Conservation (phyloP, 495 filamentous ascomycete genomes). For the Penicillium samsonianum region DNA sequence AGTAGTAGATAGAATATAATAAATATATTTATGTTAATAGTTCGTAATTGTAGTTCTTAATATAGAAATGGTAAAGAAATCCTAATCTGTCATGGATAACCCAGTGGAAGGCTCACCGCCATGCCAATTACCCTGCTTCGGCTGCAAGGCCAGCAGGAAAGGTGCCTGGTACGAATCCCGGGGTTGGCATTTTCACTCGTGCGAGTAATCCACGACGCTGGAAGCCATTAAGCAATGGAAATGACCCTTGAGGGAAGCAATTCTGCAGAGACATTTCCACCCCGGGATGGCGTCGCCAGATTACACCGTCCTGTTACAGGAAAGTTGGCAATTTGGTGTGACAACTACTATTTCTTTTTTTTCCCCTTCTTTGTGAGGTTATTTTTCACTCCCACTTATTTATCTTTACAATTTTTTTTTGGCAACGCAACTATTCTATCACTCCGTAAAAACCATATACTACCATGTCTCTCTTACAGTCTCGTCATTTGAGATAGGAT, state of each 20-base stretch:
- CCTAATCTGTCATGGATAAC: constrained; percentile 51
- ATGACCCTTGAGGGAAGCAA: constrained; percentile 66
- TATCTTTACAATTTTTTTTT: too few species aligned
- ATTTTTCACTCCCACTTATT: neutral
- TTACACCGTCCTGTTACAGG: constrained; percentile 54
- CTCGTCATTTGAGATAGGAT: too few species aligned
- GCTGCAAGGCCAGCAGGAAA: constrained; percentile 41
- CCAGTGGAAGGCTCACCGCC: constrained; percentile 47
- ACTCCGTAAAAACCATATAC: too few species aligned
- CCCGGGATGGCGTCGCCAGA: constrained; percentile 61
- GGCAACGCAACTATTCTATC: too few species aligned
- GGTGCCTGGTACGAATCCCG: constrained; percentile 64
- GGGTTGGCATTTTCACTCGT: constrained; percentile 58
- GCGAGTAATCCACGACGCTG: constrained; percentile 62
- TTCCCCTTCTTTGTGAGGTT: constrained; percentile 12
- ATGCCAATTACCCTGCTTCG: constrained; percentile 47
- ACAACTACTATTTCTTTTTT: constrained; percentile 32
- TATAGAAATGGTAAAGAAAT: too few species aligned
- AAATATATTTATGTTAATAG: too few species aligned
- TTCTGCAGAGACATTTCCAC: constrained; percentile 65
- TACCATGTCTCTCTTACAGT: too few species aligned
- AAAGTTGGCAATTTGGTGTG: constrained; percentile 43
- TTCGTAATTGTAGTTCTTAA: too few species aligned
- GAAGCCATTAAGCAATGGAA: constrained; percentile 60
- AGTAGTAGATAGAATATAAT: too few species aligned